phyloP scores from a whole-genome alignment of 176 grass and related monocot species.

The Melocanna baccifera region DNA sequence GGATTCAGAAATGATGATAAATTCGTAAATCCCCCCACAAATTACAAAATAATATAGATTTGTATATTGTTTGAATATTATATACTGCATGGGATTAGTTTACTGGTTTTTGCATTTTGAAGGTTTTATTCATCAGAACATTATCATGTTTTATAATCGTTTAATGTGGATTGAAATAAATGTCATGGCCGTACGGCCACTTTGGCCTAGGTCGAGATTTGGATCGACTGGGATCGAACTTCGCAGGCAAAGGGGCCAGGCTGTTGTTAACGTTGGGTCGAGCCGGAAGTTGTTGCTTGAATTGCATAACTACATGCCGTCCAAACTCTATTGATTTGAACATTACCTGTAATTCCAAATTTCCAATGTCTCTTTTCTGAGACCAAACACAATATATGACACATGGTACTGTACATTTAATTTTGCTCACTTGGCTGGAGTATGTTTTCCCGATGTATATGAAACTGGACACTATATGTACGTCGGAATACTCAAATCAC shows the following conservation, averaged over 20 bases:
- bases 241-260: background rate
- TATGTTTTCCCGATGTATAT: too few relatives aligned
- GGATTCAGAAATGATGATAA: too few relatives aligned
- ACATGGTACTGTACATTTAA: too few relatives aligned
- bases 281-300: background rate
- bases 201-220: background rate
- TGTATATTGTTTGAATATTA: too few relatives aligned
- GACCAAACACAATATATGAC: background rate
- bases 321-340: background rate
- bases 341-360: background rate
- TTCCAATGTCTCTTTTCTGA: background rate
- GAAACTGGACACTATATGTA: too few relatives aligned
- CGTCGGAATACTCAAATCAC: too few relatives aligned
- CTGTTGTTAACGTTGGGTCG: background rate
- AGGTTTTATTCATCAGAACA: background rate
- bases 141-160: background rate
- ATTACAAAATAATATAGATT: too few relatives aligned
- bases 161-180: background rate
- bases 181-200: background rate
- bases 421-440: too few relatives aligned
- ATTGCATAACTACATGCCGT: background rate
- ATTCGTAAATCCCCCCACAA: too few relatives aligned
- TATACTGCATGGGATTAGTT: too few relatives aligned
- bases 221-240: background rate
- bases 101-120: background rate